Conservation (phyloP, 2,329 filamentous ascomycete species). For the Allantophomopsis lycopodina region DNA sequence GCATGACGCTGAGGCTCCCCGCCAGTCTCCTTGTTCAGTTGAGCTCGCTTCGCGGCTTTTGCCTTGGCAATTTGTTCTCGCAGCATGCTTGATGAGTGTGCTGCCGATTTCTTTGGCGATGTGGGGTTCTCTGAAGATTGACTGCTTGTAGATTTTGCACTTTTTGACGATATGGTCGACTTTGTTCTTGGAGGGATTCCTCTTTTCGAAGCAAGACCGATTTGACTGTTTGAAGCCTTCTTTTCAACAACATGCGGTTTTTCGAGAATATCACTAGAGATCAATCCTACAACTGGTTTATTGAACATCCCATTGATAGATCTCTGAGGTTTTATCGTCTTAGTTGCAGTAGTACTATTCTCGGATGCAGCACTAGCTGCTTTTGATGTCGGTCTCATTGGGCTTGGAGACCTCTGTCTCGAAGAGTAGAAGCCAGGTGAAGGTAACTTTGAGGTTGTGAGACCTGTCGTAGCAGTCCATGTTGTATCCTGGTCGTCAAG, state of each 20-base stretch:
- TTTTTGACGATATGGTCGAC: slow-evolving; percentile 7
- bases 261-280: slow-evolving; percentile 19
- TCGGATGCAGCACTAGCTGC: slow-evolving; percentile 20
- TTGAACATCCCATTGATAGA: slow-evolving; percentile 38
- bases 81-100: slow-evolving; percentile 62
- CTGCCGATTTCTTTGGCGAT: slow-evolving; percentile 16
- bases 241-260: slow-evolving; percentile 18
- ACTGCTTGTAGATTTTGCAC: slow-evolving; percentile 5
- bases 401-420: slow-evolving; percentile 19
- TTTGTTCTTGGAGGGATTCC: slow-evolving; percentile 13
- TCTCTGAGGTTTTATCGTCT: slow-evolving; percentile 33
- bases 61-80: slow-evolving; percentile 89
- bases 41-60: slow-evolving; percentile 61
- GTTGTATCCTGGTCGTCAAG: background rate
- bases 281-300: slow-evolving; percentile 31
- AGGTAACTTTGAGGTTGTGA: slow-evolving; percentile 15
- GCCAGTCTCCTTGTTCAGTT: slow-evolving; percentile 22
- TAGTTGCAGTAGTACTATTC: slow-evolving; percentile 31
- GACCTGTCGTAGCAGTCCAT: slow-evolving; percentile 7
- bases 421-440: slow-evolving; percentile 20
- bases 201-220: slow-evolving; percentile 11
- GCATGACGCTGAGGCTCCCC: slow-evolving; percentile 7
- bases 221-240: slow-evolving; percentile 9
- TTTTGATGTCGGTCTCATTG: slow-evolving; percentile 12
- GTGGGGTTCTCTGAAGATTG: background rate